Percentiles rank a stretch among this genome's conserved stretches.
Evolutionary conservation across 805 yeast genomes (phyloP).

Genomic region (Kuraishia ogatae): DNA sequence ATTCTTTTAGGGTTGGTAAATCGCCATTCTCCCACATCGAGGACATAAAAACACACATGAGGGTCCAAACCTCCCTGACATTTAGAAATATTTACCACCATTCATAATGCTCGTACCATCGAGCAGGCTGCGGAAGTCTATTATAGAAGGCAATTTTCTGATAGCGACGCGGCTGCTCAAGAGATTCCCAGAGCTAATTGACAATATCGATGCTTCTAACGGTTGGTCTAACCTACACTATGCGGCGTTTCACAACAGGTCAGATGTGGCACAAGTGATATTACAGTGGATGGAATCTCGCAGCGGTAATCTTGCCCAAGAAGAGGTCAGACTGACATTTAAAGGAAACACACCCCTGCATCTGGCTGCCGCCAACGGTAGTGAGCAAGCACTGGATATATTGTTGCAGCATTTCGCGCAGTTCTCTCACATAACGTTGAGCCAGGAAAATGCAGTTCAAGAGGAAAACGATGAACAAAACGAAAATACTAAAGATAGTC

Average conservation of each 20-base stretch:
- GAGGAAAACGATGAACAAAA: not conserved
- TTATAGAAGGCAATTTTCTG: slow-evolving; percentile 50
- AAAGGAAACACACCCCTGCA: slow-evolving; percentile 62
- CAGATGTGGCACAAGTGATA: slow-evolving; percentile 34
- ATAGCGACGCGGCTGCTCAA: slow-evolving; percentile 59
- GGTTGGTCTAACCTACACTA: slow-evolving; percentile 86
- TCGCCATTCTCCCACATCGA: not conserved
- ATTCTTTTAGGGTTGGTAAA: not conserved
- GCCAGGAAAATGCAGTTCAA: not conserved
- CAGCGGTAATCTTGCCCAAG: slow-evolving; percentile 14
- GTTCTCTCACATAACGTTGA: slow-evolving; percentile 16
- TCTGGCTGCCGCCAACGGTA: slow-evolving; percentile 44
- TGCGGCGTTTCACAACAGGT: slow-evolving; percentile 67
- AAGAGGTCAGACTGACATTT: slow-evolving; percentile 36
- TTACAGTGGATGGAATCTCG: slow-evolving; percentile 11
- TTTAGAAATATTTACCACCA: not conserved
- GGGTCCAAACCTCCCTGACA: not conserved
- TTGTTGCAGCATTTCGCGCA: slow-evolving; percentile 55
- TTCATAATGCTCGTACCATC: slow-evolving; percentile 50
- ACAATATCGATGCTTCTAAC: slow-evolving; percentile 56
- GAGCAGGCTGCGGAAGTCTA: slow-evolving; percentile 57
- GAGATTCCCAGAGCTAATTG: slow-evolving; percentile 60
- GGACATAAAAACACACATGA: not conserved
- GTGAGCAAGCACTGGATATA: slow-evolving; percentile 62
- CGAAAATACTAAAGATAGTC: too few relatives aligned